Evolutionary conservation across 1,139 yeast genomes (phyloP).

Genomic region (Hanseniaspora uvarum): DNA sequence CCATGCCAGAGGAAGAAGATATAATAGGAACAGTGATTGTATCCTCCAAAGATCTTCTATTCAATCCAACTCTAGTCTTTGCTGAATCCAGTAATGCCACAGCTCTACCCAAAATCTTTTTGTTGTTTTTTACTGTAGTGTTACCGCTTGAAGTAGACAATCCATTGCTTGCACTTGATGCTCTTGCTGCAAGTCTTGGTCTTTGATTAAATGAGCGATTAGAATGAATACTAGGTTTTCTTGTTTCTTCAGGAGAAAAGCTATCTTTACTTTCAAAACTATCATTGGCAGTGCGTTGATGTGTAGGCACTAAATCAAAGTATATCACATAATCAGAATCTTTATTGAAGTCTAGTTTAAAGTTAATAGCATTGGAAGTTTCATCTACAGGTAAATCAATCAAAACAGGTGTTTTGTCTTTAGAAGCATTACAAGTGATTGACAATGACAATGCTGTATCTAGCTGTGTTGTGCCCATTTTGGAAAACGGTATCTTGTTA

Average conservation of each 20-base stretch:
- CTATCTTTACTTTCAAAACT: constrained; percentile 5
- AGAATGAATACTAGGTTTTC: neutral
- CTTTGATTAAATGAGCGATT: constrained; percentile 10
- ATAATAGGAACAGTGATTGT: constrained; percentile 68
- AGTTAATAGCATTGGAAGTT: constrained; percentile 73
- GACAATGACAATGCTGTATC: constrained; percentile 81
- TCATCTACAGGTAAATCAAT: constrained; percentile 81
- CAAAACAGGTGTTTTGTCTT: constrained; percentile 53
- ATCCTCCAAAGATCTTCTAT: constrained; percentile 58
- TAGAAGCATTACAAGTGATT: constrained; percentile 47
- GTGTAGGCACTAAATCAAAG: constrained; percentile 91
- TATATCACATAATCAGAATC: constrained; percentile 50
- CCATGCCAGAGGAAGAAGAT: constrained; percentile 52
- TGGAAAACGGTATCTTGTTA: constrained; percentile 62
- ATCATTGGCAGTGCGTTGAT: constrained; percentile 35
- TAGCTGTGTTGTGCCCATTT: constrained; percentile 67
- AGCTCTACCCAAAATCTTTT: constrained; percentile 68
- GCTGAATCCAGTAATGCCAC: constrained; percentile 61
- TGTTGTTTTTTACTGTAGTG: neutral
- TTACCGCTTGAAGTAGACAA: neutral
- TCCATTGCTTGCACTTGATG: constrained; percentile 14
- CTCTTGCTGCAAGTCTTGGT: constrained; percentile 3
- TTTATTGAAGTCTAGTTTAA: constrained; percentile 46
- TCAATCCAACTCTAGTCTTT: constrained; percentile 59
- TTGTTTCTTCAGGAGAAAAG: neutral